Percentiles rank a stretch among this genome's conserved stretches.
Evolutionary conservation across 495 filamentous ascomycete genomes (phyloP).

Genomic region (Aspergillus baeticus): DNA sequence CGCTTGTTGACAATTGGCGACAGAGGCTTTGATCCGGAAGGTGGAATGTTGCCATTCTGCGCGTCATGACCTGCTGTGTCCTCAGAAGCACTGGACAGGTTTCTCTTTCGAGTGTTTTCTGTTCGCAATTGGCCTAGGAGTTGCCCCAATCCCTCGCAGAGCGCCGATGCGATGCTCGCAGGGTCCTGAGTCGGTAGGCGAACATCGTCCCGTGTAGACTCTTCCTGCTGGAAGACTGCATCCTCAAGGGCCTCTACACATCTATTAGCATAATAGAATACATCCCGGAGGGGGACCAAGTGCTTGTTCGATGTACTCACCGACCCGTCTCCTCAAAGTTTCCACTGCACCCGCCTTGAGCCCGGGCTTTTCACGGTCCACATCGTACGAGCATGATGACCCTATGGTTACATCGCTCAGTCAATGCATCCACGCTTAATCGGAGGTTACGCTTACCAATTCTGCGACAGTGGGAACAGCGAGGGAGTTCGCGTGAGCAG

Average conservation of each 20-base stretch:
- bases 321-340: neutral
- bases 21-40: too few species aligned
- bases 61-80: too few species aligned
- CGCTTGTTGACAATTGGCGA: too few species aligned
- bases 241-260: slow-evolving; percentile 1
- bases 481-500: slow-evolving; percentile 3
- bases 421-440: neutral
- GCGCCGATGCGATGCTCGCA: neutral
- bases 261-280: neutral
- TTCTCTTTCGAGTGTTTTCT: too few species aligned
- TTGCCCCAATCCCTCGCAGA: neutral
- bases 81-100: too few species aligned
- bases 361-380: slow-evolving; percentile 1
- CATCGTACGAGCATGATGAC: neutral
- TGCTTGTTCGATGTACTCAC: neutral
- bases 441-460: neutral
- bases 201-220: neutral
- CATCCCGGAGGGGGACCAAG: neutral
- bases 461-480: slow-evolving; percentile 3
- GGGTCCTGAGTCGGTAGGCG: neutral
- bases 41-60: too few species aligned
- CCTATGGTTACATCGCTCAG: neutral
- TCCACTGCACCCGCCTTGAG: neutral
- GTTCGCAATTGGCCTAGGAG: neutral
- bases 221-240: neutral